Base-by-base conservation (phyloP, 2,329 filamentous ascomycete genomes). In the Alternaria ventricosa region DNA sequence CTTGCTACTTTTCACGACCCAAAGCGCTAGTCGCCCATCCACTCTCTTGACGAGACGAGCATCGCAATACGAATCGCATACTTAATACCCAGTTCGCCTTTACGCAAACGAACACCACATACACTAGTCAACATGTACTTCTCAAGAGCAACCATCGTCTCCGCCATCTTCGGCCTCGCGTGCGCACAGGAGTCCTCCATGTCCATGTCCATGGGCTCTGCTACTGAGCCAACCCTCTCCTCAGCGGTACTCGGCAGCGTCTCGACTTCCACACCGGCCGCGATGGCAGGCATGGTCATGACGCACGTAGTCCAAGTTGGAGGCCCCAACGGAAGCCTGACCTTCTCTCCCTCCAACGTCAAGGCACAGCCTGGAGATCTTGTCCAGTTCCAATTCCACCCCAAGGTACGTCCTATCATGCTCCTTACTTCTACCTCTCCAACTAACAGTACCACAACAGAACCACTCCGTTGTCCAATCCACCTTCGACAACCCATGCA, bases 381-480 rank as follows among this genome's bases (percentile, higher is more conserved):
- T 50, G 78, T 87, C 51, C 83, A 86, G 68, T 87, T 87, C 76
- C 83, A 86, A 68, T 87, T 86, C 75, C 81, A 82, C 60, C 79
- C 83, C 4, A 80, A 82, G 76, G 82, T 84, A 75, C 22, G 57
- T 64, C 18, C 36, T 50, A 18, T n/a, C 6, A 4, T 28, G 28
- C 9, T 7, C 7, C 7, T 20, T 15, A 18, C 20, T n/a, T 25
- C 33, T 4, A 23, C 22, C n/a, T 13, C 20, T 22, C 22, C 33
- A 15, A 59, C 69, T 76, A 46, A 71, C 36, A 18, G 25, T 28
- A 6, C 7, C n/a, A 7, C 5, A 25, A 25, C 57, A 81, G 66
- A 94, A 94, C 84, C 92, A 95, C 86, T 94, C 91, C 55, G 88
- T 94, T 61, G 91, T 89, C 15, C 91, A 94, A 83, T 92, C 92